Evolutionary conservation across 2,329 filamentous ascomycete species (phyloP), one percentile per base, ranked within the genome.

Genomic region (Calonectria henricotiae): DNA sequence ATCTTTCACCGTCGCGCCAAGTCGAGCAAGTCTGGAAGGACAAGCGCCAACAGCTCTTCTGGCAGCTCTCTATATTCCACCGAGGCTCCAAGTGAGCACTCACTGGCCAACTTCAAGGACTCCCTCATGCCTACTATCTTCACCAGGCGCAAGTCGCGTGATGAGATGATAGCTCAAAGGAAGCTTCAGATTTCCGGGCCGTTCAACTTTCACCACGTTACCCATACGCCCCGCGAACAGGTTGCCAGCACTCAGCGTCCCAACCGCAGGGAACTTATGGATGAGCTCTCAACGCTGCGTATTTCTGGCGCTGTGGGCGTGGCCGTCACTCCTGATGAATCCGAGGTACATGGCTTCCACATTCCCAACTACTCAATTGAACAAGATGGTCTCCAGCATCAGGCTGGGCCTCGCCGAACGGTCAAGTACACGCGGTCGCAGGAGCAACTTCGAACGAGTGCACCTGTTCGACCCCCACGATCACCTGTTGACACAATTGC

Each of bases 151-250:
- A 87, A 86, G 12, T 79, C 80, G 32, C 80, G 81, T 23, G 81
- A 83, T 51, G 80, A 83, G 30, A 70, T 76, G 58, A 62, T 74
- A 62, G 51, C 72, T 4, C 74, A 79, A 64, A 86, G 80, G 75
- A 86, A 84, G 71, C 77, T 86, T 61, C 85, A 87, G 65, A 92
- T 92, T 65, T 92, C 90, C 0, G 87, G 84, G 1, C 90, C 90
- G 3, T 92, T 90, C 80, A 91, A 92, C 82, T 92, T 92, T 71
- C 89, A 91, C 77, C 90, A 92, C 79, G 84, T 92, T 39, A 86
- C 88, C 4, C 89, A 91, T 77, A 89, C 87, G 13, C 82, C 85
- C 13, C 86, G 86, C 55, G 86, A 90, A 35, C 82, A 86, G 61
- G 69, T 86, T 3, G 80, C 85, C 4, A 82, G 82, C 66, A 71